These are phyloP conservation scores for Phialophora macrospora DNA, from an alignment of 2,329 filamentous ascomycete genomes.

Conservation along the genomic window DNA sequence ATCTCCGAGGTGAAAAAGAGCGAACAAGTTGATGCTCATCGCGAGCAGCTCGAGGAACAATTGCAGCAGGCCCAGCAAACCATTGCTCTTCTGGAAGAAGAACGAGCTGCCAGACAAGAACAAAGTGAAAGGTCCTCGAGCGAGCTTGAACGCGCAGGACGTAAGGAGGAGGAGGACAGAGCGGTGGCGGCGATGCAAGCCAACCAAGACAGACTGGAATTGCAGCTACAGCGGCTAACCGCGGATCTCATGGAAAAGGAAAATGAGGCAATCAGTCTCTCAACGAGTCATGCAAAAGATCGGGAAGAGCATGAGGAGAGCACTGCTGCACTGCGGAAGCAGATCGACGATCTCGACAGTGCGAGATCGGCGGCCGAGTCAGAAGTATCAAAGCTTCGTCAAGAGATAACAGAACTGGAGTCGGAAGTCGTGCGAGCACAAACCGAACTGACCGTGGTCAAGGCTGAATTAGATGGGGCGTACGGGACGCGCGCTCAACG, in stretches of 20 bases:
- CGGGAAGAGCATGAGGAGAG: not conserved
- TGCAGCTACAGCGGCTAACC: slow-evolving; percentile 30
- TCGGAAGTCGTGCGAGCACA: slow-evolving; percentile 68
- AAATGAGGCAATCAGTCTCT: slow-evolving; percentile 23
- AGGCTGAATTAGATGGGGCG: slow-evolving; percentile 89
- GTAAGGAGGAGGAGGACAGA: slow-evolving; percentile 34
- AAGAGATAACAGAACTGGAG: slow-evolving; percentile 61
- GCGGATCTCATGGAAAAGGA: slow-evolving; percentile 35
- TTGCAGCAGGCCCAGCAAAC: slow-evolving; percentile 42
- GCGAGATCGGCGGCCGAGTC: slow-evolving; percentile 44
- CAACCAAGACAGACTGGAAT: slow-evolving; percentile 42
- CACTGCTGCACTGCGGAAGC: not conserved
- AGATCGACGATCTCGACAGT: slow-evolving; percentile 35
- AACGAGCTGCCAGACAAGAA: slow-evolving; percentile 37
- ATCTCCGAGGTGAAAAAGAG: slow-evolving; percentile 58
- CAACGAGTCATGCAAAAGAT: slow-evolving; percentile 5
- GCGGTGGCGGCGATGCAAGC: slow-evolving; percentile 32
- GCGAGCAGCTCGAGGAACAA: slow-evolving; percentile 51
- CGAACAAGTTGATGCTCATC: slow-evolving; percentile 47
- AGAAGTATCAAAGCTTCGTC: slow-evolving; percentile 50
- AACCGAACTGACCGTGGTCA: slow-evolving; percentile 85
- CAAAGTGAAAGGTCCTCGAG: slow-evolving; percentile 41
- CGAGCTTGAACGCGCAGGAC: slow-evolving; percentile 31
- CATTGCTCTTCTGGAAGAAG: not conserved
- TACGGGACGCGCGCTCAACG: slow-evolving; percentile 78